Evolutionary conservation across 148 eudicot species (phyloP), one percentile per base, ranked within the genome.

Genomic region (Mesembryanthemum crystallinum): DNA sequence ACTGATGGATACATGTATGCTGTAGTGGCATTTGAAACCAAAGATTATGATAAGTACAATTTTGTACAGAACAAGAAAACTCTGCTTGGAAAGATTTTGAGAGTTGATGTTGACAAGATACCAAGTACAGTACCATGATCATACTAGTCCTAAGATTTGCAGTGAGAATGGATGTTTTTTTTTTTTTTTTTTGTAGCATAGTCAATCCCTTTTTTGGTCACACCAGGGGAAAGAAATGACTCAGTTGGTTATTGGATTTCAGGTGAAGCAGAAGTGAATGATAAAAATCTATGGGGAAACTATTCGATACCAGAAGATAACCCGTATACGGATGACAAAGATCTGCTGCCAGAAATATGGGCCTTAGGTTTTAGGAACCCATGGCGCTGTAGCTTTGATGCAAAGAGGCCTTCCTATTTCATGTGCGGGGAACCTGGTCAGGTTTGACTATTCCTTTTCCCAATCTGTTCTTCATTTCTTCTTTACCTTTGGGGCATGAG

Each of bases 191-290:
- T n/a, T n/a, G n/a, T n/a, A n/a, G 49, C 10, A 9, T 7, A 43
- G 49, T 43, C 10, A 43, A 43, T 43, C 49, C 49, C 49, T 43
- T 10, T 1, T 43, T 43, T 43, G 49, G 49, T 43, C 12, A 43
- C 7, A 43, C 49, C 49, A 8, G 49, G 7, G 12, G 14, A 11
- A 9, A 43, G 12, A 11, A 43, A 43, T 43, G 10, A 11, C 14
- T 43, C 14, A 7, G 49, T 43, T 43, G 49, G 7, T 10, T 43
- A 43, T 7, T 51, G 57, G 21, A 51, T 51, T 52, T 37, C 85
- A 89, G 98, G 89, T 86, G 87, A 79, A 18, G 37, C 83, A 72
- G 94, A 84, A 68, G 75, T 79, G 30, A 83, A 51, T 42, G 42
- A 45, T 35, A 29, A 21, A 29, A 29, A 51, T 29, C 25, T 69